A percentile compares a stretch with the other conserved stretches of the same genome.
Evolutionary conservation across 1,284 basidiomycete species (phyloP).

Genomic region (Neonothopanus nambi): DNA sequence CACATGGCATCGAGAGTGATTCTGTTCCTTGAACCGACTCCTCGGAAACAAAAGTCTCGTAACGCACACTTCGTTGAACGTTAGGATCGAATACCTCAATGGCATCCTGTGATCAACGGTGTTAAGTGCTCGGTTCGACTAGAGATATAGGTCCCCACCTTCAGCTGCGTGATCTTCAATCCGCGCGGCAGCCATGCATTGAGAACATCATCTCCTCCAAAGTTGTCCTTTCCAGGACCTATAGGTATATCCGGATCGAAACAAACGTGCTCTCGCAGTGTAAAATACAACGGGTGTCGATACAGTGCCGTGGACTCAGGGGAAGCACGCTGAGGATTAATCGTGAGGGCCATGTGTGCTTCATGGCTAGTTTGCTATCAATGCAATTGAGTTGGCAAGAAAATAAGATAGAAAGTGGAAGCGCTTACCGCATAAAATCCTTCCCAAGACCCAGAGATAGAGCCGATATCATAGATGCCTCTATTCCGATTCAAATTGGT

Average conservation of each 20-base stretch:
- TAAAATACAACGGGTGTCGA: conserved; percentile 39
- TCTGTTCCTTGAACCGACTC: conserved; percentile 25
- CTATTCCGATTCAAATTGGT: conserved; percentile 37
- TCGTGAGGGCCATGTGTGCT: conserved; percentile 26
- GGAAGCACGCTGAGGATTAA: conserved; percentile 21
- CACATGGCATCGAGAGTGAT: conserved; percentile 21
- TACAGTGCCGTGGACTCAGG: conserved; percentile 26
- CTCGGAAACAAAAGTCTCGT: conserved; percentile 42
- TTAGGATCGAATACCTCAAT: conserved; percentile 40
- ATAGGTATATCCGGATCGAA: conserved; percentile 37
- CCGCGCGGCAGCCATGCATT: conserved; percentile 47
- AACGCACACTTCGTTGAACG: conserved; percentile 36
- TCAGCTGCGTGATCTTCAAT: conserved; percentile 28
- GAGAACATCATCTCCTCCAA: conserved; percentile 40
- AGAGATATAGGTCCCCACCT: conserved; percentile 30
- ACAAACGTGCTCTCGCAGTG: conserved; percentile 48
- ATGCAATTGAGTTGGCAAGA: not conserved
- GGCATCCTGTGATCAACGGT: conserved; percentile 32
- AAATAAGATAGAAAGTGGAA: conserved; percentile 10
- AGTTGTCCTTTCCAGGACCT: conserved; percentile 29
- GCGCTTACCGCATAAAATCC: conserved; percentile 40
- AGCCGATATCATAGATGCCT: conserved; percentile 40
- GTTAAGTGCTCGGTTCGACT: conserved; percentile 19
- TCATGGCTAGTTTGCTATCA: conserved; percentile 23
- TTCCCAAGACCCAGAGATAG: conserved; percentile 41